Evolutionary conservation across 2,329 filamentous ascomycete genomes (phyloP).

Genomic region (Colletotrichum agaves): DNA sequence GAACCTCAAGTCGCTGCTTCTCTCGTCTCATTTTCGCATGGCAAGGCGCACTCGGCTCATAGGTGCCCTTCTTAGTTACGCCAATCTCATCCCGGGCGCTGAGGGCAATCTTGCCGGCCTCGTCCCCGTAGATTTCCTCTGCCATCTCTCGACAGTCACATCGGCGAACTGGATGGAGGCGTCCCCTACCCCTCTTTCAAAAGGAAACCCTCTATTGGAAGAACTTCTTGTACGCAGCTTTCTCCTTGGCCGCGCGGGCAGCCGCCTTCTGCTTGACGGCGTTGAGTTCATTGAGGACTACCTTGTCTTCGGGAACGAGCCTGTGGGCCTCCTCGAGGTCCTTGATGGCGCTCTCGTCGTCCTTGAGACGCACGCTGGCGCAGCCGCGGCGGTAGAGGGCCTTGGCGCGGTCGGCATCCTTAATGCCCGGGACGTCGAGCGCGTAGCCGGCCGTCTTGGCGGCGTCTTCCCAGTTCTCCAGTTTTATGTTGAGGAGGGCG

Average conservation of each 20-base stretch:
- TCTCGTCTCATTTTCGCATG: neutral
- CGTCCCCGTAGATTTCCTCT: neutral
- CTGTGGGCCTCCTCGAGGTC: constrained; percentile 81
- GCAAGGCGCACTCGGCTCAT: neutral
- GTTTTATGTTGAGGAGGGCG: constrained; percentile 86
- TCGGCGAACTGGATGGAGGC: neutral
- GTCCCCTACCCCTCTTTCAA: neutral
- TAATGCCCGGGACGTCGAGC: constrained; percentile 72
- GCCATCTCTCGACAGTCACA: neutral
- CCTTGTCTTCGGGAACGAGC: constrained; percentile 79
- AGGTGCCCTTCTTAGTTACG: neutral
- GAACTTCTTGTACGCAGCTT: constrained; percentile 92
- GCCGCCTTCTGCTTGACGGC: constrained; percentile 81
- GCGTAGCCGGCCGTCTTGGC: constrained; percentile 77
- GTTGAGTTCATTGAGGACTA: constrained; percentile 78
- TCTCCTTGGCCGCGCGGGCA: constrained; percentile 85
- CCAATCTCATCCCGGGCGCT: neutral
- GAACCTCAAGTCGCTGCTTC: constrained; percentile 7
- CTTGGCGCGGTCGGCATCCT: constrained; percentile 87
- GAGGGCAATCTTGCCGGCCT: neutral
- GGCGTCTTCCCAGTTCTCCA: constrained; percentile 76
- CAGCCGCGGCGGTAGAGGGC: constrained; percentile 85
- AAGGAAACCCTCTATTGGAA: constrained; percentile 63
- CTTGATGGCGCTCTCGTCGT: constrained; percentile 82
- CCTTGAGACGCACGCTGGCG: constrained; percentile 80